These are phyloP conservation scores for Schizosaccharomyces versatilis DNA, from an alignment of 1,139 yeast species.

Conservation along the genomic window DNA sequence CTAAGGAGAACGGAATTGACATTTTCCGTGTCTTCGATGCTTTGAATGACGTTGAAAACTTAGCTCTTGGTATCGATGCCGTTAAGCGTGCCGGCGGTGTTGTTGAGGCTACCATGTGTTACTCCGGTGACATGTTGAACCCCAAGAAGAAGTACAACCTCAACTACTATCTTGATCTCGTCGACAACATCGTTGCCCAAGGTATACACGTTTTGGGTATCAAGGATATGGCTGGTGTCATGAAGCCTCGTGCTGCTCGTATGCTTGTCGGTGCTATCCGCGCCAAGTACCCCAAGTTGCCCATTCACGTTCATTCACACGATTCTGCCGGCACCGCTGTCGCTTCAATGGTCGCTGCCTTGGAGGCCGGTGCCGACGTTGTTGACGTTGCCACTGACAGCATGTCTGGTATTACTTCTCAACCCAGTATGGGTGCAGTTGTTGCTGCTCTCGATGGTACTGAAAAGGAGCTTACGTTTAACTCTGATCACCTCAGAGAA, in stretches of 20 bases:
- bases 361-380: slow-evolving; percentile 90
- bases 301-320: slow-evolving; percentile 95
- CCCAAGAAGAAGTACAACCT: slow-evolving; percentile 89
- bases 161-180: slow-evolving; percentile 63
- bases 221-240: slow-evolving; percentile 98
- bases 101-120: slow-evolving; percentile 92
- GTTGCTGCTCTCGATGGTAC: slow-evolving; percentile 73
- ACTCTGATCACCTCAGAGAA: slow-evolving; percentile 46
- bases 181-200: slow-evolving; percentile 65
- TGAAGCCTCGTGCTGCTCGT: slow-evolving; percentile 86
- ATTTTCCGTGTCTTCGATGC: slow-evolving; percentile 96
- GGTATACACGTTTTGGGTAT: slow-evolving; percentile 95
- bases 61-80: slow-evolving; percentile 93
- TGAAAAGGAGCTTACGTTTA: slow-evolving; percentile 52
- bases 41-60: slow-evolving; percentile 83
- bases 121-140: slow-evolving; percentile 94
- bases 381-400: slow-evolving; percentile 93
- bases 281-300: slow-evolving; percentile 70
- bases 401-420: slow-evolving; percentile 95
- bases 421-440: slow-evolving; percentile 84
- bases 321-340: slow-evolving; percentile 99
- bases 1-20: slow-evolving; percentile 89
- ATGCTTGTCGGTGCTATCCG: slow-evolving; percentile 60
- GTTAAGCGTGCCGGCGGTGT: slow-evolving; percentile 97
- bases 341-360: slow-evolving; percentile 86